Evolutionary conservation across 1,139 yeast genomes (phyloP), one percentile per base, ranked within the genome.

Genomic region (Trichomonascaceae sp.): DNA sequence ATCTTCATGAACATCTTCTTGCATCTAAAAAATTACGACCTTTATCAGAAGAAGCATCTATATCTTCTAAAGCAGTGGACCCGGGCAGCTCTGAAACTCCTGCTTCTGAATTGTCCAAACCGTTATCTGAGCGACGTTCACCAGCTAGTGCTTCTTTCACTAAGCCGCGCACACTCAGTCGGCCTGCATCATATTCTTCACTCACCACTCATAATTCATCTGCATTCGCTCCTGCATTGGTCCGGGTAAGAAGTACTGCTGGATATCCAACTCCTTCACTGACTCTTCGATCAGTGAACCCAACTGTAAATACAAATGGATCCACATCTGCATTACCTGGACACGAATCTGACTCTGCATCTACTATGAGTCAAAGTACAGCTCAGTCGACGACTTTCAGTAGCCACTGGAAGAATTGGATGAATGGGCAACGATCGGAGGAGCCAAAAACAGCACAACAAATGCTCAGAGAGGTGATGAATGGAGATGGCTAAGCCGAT

Each of bases 1-100:
- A 56, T 6, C 51, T 70, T 32, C 64, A 66, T 49, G 57, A 50
- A 17, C 48, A 64, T 19, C 52, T 67, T 12, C 20, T 48, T 12
- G 41, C 50, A 20, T 39, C 50, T 9, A 48, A 36, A 41, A 48
- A 48, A 15, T 9, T 48, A 20, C 24, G 41, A 4, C 41, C 41
- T 5, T 15, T 36, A 9, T 36, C 41, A 6, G 41, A 36, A 15
- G 41, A 36, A n/a, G 24, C 46, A 8, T 17, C 46, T 19, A 12
- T 24, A 18, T 19, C 46, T 17, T n/a, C 24, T 12, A 20, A n/a
- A 17, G 7, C 7, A 18, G 15, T 19, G 8, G 24, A 24, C 24
- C 18, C 24, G 20, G 10, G 32, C 32, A 27, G 12, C 12, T 27
- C 32, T 7, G 32, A 27, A 3, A 27, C 32, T 2, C 10, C 32